Percentiles rank a stretch among this genome's conserved stretches.
Conservation (phyloP, 2,329 filamentous ascomycete species). For the Onygenales sp. region DNA sequence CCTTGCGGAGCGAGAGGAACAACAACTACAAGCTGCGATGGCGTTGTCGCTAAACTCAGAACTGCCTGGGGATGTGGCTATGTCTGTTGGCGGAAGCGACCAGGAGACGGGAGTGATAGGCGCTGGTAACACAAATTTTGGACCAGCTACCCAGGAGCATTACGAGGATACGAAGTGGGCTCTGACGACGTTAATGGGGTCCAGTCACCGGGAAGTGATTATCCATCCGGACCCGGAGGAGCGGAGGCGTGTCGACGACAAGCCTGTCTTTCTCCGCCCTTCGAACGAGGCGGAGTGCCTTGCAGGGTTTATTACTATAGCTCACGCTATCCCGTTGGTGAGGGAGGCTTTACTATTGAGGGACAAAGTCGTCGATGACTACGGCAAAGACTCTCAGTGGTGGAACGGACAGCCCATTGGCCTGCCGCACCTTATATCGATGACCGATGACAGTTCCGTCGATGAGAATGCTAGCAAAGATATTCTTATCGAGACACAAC, state of each 20-base stretch:
- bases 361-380: slow-evolving; percentile 37
- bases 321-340: slow-evolving; percentile 51
- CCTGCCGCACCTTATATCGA: slow-evolving; percentile 41
- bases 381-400: slow-evolving; percentile 50
- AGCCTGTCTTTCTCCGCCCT: slow-evolving; percentile 51
- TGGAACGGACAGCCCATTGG: slow-evolving; percentile 50
- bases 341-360: slow-evolving; percentile 47
- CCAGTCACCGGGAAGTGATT: slow-evolving; percentile 42
- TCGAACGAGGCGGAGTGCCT: slow-evolving; percentile 44
- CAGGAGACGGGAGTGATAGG: slow-evolving; percentile 49
- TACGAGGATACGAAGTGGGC: slow-evolving; percentile 49
- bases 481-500: slow-evolving; percentile 49
- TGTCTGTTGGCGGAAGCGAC: slow-evolving; percentile 36
- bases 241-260: slow-evolving; percentile 36
- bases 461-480: slow-evolving; percentile 26
- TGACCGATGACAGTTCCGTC: slow-evolving; percentile 23
- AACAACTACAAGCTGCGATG: slow-evolving; percentile 36
- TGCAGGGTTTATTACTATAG: slow-evolving; percentile 50
- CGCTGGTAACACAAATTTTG: slow-evolving; percentile 36
- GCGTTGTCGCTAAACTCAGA: slow-evolving; percentile 36
- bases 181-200: slow-evolving; percentile 38
- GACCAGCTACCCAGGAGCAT: slow-evolving; percentile 44
- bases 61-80: slow-evolving; percentile 10
- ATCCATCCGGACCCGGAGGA: slow-evolving; percentile 44
- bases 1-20: slow-evolving; percentile 35